These are phyloP conservation scores for Penicillium coprophilum DNA, from an alignment of 495 filamentous ascomycete genomes.

Conservation along the genomic window DNA sequence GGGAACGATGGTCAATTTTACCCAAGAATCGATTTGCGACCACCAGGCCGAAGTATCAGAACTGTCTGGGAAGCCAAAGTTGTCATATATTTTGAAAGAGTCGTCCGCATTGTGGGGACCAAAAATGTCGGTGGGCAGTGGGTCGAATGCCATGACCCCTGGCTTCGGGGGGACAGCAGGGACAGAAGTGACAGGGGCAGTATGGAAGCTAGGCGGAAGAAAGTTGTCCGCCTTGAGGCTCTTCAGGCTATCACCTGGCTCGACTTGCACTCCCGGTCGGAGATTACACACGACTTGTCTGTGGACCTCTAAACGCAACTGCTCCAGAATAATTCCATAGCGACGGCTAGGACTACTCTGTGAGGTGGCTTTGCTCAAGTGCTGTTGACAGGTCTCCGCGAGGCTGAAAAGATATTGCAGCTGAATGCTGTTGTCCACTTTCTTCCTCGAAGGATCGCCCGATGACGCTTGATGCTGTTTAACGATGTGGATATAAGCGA, in stretches of 20 bases:
- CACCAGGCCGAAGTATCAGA: slow-evolving; percentile 4
- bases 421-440: slow-evolving; percentile 2
- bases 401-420: slow-evolving; percentile 4
- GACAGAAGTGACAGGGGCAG: background rate
- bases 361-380: background rate
- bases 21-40: background rate
- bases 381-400: slow-evolving; percentile 2
- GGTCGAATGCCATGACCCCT: background rate
- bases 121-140: background rate
- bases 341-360: background rate
- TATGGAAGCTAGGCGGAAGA: background rate
- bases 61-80: background rate
- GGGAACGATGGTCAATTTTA: background rate
- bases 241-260: background rate
- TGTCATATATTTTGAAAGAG: background rate
- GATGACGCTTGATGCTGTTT: slow-evolving; percentile 7
- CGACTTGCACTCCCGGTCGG: background rate
- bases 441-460: background rate
- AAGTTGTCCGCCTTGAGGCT: slow-evolving; percentile 1
- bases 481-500: background rate
- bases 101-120: background rate
- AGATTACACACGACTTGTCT: background rate
- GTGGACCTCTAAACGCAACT: slow-evolving; percentile 1
- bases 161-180: too few relatives aligned
- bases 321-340: slow-evolving; percentile 1